These are phyloP conservation scores for Heliamphora pulchella DNA, from an alignment of 179 eudicot genomes.

Conservation along the genomic window DNA sequence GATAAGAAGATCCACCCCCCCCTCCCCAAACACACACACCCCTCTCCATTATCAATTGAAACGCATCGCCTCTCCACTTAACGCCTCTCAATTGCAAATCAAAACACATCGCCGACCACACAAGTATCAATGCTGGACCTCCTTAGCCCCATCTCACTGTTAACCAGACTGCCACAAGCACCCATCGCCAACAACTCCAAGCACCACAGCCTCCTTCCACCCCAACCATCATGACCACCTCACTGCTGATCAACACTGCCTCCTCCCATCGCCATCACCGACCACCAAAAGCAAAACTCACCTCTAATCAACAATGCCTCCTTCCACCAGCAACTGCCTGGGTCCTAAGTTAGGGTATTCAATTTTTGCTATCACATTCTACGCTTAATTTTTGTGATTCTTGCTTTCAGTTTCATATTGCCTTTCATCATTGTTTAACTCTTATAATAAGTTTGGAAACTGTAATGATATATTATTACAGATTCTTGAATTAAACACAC, in stretches of 20 bases:
- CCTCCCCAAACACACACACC: too few relatives aligned
- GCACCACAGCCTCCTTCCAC: background rate
- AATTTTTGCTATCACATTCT: background rate
- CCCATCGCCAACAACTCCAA: background rate
- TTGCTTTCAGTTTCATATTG: background rate
- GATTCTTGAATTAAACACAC: background rate
- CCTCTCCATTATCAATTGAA: too few relatives aligned
- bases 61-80: too few relatives aligned
- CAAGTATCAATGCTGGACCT: background rate
- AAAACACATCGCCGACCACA: background rate
- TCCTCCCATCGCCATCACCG: background rate
- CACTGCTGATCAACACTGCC: background rate
- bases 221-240: background rate
- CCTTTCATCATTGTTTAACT: background rate
- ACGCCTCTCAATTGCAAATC: too few relatives aligned
- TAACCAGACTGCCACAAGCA: background rate
- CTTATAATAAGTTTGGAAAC: too few relatives aligned
- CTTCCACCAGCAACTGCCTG: background rate
- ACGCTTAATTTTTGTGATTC: background rate
- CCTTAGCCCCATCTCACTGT: background rate
- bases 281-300: background rate
- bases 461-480: too few relatives aligned
- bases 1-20: too few relatives aligned
- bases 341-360: background rate
- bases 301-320: background rate